phyloP scores from a whole-genome alignment of 257 asterid genomes.

The Solanum tarapatanum region DNA sequence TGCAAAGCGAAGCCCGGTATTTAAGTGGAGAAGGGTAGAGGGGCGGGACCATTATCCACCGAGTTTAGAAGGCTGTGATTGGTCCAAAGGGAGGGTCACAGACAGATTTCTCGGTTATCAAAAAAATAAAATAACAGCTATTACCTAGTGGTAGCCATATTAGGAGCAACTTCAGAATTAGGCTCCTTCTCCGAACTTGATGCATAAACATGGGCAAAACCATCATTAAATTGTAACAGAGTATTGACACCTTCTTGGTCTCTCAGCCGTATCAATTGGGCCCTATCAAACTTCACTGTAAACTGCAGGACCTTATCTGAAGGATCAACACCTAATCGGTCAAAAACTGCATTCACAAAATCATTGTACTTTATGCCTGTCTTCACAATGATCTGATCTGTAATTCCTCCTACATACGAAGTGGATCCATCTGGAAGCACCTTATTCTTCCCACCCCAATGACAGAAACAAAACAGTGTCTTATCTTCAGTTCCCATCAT shows the following conservation, averaged over 20 bases:
- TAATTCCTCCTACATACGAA: not conserved
- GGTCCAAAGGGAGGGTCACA: no score
- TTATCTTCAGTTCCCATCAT: not conserved
- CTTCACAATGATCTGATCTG: not conserved
- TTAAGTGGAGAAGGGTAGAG: no score
- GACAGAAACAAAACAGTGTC: not conserved
- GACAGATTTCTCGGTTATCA: no score
- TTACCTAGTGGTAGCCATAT: not conserved
- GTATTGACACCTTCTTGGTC: slow-evolving; percentile 5
- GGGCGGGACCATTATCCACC: no score
- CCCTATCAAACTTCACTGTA: slow-evolving; percentile 4
- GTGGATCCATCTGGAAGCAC: not conserved
- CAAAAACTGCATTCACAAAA: not conserved
- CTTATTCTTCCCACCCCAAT: slow-evolving; percentile 2
- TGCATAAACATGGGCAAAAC: not conserved
- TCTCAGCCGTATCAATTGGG: slow-evolving; percentile 6
- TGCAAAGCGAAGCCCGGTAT: no score
- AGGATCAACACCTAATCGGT: not conserved
- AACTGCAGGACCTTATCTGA: not conserved
- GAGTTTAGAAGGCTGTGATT: no score
- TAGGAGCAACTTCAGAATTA: not conserved
- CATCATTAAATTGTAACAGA: not conserved
- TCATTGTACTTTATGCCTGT: not conserved
- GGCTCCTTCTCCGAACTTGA: not conserved
- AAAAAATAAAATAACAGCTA: no score